These are phyloP conservation scores for Malus sieversii DNA, from an alignment of 306 rosid genomes.

Conservation along the genomic window DNA sequence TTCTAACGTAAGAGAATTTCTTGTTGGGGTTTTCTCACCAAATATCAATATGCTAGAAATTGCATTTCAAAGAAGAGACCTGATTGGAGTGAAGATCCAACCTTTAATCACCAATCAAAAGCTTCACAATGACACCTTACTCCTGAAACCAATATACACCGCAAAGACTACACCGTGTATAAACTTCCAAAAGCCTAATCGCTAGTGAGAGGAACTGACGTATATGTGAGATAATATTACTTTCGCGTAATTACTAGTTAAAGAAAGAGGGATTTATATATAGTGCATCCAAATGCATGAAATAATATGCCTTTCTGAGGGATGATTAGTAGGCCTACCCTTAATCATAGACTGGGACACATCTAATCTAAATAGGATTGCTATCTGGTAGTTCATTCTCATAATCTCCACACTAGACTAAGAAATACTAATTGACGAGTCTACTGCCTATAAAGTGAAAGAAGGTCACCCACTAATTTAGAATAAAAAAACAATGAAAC, in stretches of 20 bases:
- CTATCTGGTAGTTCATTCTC: not conserved
- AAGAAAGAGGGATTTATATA: not conserved
- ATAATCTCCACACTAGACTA: not conserved
- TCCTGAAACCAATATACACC: too few relatives aligned
- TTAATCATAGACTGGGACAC: not conserved
- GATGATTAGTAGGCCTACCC: not conserved
- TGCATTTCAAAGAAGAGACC: too few relatives aligned
- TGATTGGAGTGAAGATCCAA: too few relatives aligned
- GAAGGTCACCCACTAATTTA: not conserved
- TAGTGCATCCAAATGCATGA: not conserved
- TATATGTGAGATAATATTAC: too few relatives aligned
- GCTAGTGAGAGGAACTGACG: too few relatives aligned
- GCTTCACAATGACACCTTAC: too few relatives aligned
- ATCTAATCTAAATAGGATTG: not conserved
- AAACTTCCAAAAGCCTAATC: too few relatives aligned
- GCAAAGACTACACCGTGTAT: too few relatives aligned
- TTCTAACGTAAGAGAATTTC: too few relatives aligned
- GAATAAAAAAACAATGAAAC: not conserved
- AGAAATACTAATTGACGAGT: not conserved
- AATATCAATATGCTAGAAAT: too few relatives aligned
- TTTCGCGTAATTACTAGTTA: not conserved
- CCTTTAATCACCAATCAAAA: too few relatives aligned
- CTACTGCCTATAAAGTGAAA: not conserved
- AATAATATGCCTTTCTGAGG: not conserved
- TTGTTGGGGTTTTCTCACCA: too few relatives aligned